These are phyloP conservation scores for Fusarium sp. DNA, from an alignment of 2,329 filamentous ascomycete species.

Conservation along the genomic window DNA sequence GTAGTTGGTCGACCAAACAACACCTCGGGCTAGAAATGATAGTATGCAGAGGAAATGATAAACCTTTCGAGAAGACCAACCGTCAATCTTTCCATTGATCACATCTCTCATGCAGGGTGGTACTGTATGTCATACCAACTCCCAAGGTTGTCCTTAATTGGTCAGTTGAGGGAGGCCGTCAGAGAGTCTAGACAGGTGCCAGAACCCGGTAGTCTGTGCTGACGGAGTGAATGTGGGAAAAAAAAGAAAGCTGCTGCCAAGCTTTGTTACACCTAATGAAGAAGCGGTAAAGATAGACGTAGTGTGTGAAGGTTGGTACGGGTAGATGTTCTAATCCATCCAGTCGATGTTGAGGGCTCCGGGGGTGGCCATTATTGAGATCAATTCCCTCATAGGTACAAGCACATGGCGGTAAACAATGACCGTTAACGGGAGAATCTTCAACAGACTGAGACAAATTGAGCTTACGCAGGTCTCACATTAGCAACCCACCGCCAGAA, in stretches of 20 bases:
- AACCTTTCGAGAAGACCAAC: constrained; percentile 24
- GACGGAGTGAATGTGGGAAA: constrained; percentile 9
- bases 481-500: constrained; percentile 18
- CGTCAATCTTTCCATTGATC: constrained; percentile 4
- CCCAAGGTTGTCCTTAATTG: constrained; percentile 12
- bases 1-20: constrained; percentile 28
- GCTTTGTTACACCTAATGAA: constrained; percentile 21
- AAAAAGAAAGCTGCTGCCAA: constrained; percentile 21
- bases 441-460: constrained; percentile 14
- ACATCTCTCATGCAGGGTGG: constrained; percentile 12
- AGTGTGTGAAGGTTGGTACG: background rate
- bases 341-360: constrained; percentile 9
- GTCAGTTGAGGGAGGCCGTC: background rate
- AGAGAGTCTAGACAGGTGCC: constrained; percentile 12
- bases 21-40: constrained; percentile 5
- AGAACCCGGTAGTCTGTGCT: constrained; percentile 1
- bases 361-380: constrained; percentile 31
- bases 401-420: background rate
- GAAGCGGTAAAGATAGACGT: constrained; percentile 1
- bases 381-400: constrained; percentile 11
- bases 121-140: constrained; percentile 8
- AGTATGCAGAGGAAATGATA: constrained; percentile 27
- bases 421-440: background rate
- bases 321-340: constrained; percentile 8
- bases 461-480: constrained; percentile 27